Evolutionary conservation across 345 rosid species (phyloP).

Genomic region (Turnera subulata): DNA sequence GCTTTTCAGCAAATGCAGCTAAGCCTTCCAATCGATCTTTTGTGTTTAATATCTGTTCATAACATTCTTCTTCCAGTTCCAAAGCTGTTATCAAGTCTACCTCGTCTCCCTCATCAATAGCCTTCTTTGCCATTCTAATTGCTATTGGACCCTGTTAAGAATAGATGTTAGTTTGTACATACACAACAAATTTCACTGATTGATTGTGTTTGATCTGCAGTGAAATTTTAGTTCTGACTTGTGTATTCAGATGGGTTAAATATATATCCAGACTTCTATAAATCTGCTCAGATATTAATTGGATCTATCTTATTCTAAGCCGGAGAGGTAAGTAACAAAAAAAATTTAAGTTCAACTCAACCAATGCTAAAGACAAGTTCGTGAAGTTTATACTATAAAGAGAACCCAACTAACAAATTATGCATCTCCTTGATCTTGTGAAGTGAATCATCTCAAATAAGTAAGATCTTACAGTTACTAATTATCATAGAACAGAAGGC

Average conservation of each 20-base stretch:
- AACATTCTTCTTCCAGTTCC: slow-evolving; percentile 79
- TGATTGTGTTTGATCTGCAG: too few relatives aligned
- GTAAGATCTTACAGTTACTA: background rate
- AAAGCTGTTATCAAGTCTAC: slow-evolving; percentile 57
- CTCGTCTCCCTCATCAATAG: slow-evolving; percentile 68
- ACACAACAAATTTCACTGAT: background rate
- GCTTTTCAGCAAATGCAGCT: slow-evolving; percentile 50
- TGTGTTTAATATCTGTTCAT: slow-evolving; percentile 50
- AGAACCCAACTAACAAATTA: too few relatives aligned
- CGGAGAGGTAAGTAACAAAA: background rate
- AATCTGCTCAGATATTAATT: background rate
- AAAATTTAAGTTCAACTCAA: background rate
- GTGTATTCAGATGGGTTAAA: too few relatives aligned
- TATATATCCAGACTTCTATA: background rate
- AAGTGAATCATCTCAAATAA: background rate
- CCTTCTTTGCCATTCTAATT: slow-evolving; percentile 77
- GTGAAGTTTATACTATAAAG: too few relatives aligned
- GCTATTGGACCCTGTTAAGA: slow-evolving; percentile 73
- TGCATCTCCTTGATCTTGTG: background rate
- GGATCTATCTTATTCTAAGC: background rate
- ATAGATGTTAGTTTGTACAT: slow-evolving; percentile 1
- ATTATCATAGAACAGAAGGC: background rate
- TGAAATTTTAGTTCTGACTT: background rate
- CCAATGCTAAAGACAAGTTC: background rate
- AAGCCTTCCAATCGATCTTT: slow-evolving; percentile 84